Evolutionary conservation across 768 basidiomycete genomes (phyloP).

Genomic region (Fomitopsis pulvina): DNA sequence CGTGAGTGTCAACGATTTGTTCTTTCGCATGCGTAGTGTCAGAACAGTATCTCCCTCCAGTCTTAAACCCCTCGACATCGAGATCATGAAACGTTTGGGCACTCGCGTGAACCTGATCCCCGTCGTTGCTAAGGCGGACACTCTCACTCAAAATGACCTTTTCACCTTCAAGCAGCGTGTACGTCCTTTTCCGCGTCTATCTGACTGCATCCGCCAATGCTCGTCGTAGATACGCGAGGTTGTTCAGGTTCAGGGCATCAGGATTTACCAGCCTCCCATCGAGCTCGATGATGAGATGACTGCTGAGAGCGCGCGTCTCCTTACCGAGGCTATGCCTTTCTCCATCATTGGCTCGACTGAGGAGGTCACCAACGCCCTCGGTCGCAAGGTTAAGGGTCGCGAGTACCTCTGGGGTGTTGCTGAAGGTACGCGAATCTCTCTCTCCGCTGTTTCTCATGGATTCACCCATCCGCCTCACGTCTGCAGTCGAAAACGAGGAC

Average conservation of each 20-base stretch:
- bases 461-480: neutral
- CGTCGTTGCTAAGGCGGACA: constrained; percentile 96
- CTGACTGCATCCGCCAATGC: constrained; percentile 7
- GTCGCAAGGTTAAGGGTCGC: constrained; percentile 91
- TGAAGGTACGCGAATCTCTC: constrained; percentile 55
- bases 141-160: constrained; percentile 90
- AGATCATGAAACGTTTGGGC: constrained; percentile 99
- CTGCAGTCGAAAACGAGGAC: constrained; percentile 91
- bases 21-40: neutral
- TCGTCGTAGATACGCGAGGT: constrained; percentile 74
- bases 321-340: constrained; percentile 93
- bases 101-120: constrained; percentile 98
- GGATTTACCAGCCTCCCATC: constrained; percentile 90
- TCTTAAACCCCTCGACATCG: constrained; percentile 95
- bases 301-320: constrained; percentile 81
- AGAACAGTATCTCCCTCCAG: constrained; percentile 30
- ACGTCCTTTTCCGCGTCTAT: constrained; percentile 22
- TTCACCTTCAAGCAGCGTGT: constrained; percentile 90
- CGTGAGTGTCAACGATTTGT: constrained; percentile 47
- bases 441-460: neutral
- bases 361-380: constrained; percentile 88
- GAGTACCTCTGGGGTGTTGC: constrained; percentile 99
- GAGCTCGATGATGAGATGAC: constrained; percentile 83
- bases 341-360: constrained; percentile 97
- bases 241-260: constrained; percentile 85